Percentiles rank a stretch among this genome's conserved stretches.
Conservation (phyloP, 768 basidiomycete genomes). For the Harrya chromipes region DNA sequence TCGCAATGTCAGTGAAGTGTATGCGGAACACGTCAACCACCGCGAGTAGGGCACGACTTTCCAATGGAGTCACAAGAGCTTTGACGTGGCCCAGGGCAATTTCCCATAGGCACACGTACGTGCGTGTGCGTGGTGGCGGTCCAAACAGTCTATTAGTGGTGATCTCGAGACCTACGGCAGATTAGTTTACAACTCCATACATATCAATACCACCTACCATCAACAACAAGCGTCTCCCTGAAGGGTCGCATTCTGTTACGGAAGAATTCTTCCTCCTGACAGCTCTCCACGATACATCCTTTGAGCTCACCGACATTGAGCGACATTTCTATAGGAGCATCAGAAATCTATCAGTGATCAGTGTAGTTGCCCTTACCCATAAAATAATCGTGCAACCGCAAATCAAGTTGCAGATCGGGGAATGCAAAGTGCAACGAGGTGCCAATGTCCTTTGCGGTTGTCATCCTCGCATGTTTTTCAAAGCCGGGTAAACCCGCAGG, state of each 20-base stretch:
- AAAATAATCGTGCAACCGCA: constrained; percentile 81
- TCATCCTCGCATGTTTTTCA: constrained; percentile 32
- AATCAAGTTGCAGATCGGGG: constrained; percentile 70
- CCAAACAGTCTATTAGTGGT: constrained; percentile 87
- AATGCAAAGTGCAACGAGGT: constrained; percentile 52
- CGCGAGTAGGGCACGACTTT: constrained; percentile 49
- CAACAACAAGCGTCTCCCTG: constrained; percentile 44
- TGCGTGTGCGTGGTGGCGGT: constrained; percentile 75
- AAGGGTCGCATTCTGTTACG: constrained; percentile 13
- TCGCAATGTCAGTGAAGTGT: constrained; percentile 73
- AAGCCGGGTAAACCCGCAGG: constrained; percentile 70
- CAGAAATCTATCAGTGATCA: constrained; percentile 1
- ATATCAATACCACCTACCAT: constrained; percentile 34
- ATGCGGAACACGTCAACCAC: constrained; percentile 57
- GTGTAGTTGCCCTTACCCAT: constrained; percentile 58
- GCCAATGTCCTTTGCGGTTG: constrained; percentile 42
- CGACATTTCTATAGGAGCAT: constrained; percentile 59
- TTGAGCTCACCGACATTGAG: constrained; percentile 65
- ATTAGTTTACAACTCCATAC: background rate
- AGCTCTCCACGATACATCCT: constrained; percentile 48
- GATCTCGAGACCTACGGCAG: constrained; percentile 62
- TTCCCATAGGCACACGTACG: constrained; percentile 95
- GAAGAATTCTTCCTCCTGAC: constrained; percentile 41
- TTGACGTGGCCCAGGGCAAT: constrained; percentile 66
- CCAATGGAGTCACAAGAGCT: constrained; percentile 50